Conservation (phyloP, 768 basidiomycete genomes). For the Harrya chromipes region DNA sequence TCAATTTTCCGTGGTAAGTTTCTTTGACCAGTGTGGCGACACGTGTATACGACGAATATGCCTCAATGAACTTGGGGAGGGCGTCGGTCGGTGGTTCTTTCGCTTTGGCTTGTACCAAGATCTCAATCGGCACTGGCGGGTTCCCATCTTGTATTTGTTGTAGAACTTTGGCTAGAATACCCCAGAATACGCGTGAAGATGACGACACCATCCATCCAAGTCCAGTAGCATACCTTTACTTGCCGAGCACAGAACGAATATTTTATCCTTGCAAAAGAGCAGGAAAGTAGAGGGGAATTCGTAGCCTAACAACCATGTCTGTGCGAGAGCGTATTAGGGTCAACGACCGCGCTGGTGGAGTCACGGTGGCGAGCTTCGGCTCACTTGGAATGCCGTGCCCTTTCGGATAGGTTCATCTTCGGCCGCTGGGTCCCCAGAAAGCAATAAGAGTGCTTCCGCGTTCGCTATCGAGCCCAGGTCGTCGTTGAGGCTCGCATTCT, state of each 20-base stretch:
- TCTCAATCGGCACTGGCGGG: conserved; percentile 63
- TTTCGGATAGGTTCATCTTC: conserved; percentile 93
- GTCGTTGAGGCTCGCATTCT: conserved; percentile 67
- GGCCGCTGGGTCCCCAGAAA: conserved; percentile 73
- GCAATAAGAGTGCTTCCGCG: conserved; percentile 64
- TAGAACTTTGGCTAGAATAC: conserved; percentile 76
- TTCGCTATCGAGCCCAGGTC: conserved; percentile 69
- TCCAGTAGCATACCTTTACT: conserved; percentile 65
- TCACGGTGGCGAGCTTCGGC: conserved; percentile 12
- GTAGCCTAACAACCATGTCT: conserved; percentile 97
- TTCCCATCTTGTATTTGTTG: conserved; percentile 65
- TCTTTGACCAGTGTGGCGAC: conserved; percentile 84
- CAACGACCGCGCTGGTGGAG: neutral
- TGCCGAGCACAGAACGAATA: conserved; percentile 80
- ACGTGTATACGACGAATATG: conserved; percentile 57
- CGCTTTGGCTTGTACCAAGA: conserved; percentile 72
- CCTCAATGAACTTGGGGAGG: conserved; percentile 61
- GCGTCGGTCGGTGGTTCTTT: conserved; percentile 79
- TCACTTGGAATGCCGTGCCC: conserved; percentile 87
- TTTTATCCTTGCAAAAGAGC: conserved; percentile 72
- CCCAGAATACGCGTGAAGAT: conserved; percentile 11
- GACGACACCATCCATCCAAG: conserved; percentile 2
- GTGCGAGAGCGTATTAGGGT: conserved; percentile 5
- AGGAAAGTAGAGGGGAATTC: conserved; percentile 95
- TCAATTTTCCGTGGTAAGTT: conserved; percentile 77